Evolutionary conservation across 2,329 filamentous ascomycete genomes (phyloP), one percentile per base, ranked within the genome.

Genomic region (Beauveria asiatica): DNA sequence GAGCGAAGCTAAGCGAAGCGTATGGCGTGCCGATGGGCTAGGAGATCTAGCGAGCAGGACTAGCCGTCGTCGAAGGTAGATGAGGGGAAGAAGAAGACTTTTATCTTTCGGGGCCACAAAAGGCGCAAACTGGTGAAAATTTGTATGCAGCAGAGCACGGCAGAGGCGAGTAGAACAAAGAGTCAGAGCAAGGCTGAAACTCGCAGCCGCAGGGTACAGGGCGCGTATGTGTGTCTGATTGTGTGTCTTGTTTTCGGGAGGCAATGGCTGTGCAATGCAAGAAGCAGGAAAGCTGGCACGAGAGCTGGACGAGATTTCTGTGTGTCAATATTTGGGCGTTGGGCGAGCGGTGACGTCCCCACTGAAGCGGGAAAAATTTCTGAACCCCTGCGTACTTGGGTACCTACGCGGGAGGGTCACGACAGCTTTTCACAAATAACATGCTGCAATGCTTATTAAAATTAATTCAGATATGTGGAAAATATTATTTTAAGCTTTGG

Each of bases 31-130:
- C 44, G 42, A 19, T n/a, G 13, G 19, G 21, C 4, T 23, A n/a
- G 7, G 3, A 13, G 11, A 27, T 52, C 5, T 19, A n/a, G 44
- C 8, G 30, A 57, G n/a, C 41, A 21, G 44, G n/a, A 39, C 27
- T 51, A 19, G 53, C 39, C 10, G 53, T 44, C 17, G 52, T 30
- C 17, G 9, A 30, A 16, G 42, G 17, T 50, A 33, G 30, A 16
- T 57, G 55, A 17, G 21, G 19, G n/a, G 37, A 45, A 27, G 11
- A 59, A 11, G 25, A 44, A 37, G 48, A 45, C 33, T 59, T 44
- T 59, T 52, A 23, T 51, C 10, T 17, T 57, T 23, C 25, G 49
- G 48, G 37, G 23, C 56, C 48, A 59, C 37, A 59, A 59, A 59
- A 52, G 37, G 46, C 56, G 56, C 56, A 59, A 27, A 23, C 23